Base-by-base conservation (phyloP, 2,329 filamentous ascomycete species). In the Hypocrella siamensis region DNA sequence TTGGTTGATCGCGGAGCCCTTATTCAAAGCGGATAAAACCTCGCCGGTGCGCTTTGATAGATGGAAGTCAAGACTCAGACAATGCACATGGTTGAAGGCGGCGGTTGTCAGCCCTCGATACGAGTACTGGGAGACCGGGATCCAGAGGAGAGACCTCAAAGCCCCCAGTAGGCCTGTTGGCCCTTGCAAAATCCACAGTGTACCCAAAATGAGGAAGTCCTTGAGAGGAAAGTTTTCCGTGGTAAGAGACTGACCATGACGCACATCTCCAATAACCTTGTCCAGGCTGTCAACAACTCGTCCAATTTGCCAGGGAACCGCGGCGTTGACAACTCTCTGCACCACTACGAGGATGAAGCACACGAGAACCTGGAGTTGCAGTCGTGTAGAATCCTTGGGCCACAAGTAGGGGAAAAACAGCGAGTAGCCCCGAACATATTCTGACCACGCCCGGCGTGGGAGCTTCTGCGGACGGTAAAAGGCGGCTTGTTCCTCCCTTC, bases 401-500 rank as follows among this genome's bases (percentile, higher is more conserved):
- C 90, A 98, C 36, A 96, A 71, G 49, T 96, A 98, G 0, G 86
- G 88, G 51, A 96, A 92, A 57, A 98, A 93, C 31, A 94, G 65
- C 10, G 79, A 81, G 54, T 96, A 98, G 28, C 88, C 85, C 40
- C 79, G 76, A 38, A 94, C 62, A 52, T 98, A 98, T 49, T 96
- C 86, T 75, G 81, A 93, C 90, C 90, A 98, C 32, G 77, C 90
- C 42, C 81, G 84, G 43, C 81, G 80, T 3, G 84, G 86, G 7
- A 84, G 70, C 40, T 83, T 88, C 24, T 79, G 79, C 2, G 86
- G 86, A 43, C 88, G 79, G 52, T 92, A 92, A 64, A 93, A 96
- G 5, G 81, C 83, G 8, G 79, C 75, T 17, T 73, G 71, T 31
- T 73, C 69, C 35, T 83, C 77, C 38, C 60, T 61, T 24, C 44